A percentile compares a stretch with the other conserved stretches of the same genome.
Conservation (phyloP, 345 rosid species). For the Salix purpurea region DNA sequence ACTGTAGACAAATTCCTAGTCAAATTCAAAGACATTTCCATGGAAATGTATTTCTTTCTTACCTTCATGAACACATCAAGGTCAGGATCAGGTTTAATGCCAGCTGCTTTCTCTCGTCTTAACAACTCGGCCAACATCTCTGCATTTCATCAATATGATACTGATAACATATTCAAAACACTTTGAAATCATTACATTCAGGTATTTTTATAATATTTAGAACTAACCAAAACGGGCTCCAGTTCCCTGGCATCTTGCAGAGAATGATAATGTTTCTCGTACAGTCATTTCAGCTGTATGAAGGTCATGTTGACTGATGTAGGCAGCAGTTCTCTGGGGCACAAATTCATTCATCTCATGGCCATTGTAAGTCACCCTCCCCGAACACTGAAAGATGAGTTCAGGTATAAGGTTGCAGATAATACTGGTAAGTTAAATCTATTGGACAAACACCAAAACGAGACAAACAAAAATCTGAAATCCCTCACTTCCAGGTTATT, state of each 20-base stretch:
- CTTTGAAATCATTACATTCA: neutral
- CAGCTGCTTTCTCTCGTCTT: constrained; percentile 64
- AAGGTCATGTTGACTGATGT: constrained; percentile 56
- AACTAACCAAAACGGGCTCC: constrained; percentile 54
- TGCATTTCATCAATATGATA: constrained; percentile 13
- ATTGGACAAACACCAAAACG: neutral
- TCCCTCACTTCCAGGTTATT: constrained; percentile 39
- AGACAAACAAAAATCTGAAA: neutral
- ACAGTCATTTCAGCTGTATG: constrained; percentile 59
- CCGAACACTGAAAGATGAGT: constrained; percentile 34
- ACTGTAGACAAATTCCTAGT: too few species aligned
- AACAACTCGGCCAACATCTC: constrained; percentile 56
- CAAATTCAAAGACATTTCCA: too few species aligned
- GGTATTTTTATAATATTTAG: too few species aligned
- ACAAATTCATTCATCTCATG: constrained; percentile 47
- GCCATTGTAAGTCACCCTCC: constrained; percentile 58
- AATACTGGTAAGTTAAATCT: too few species aligned
- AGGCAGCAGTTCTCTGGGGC: constrained; percentile 58
- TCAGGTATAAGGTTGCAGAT: too few species aligned
- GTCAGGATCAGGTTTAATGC: constrained; percentile 69
- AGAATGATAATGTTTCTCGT: constrained; percentile 69
- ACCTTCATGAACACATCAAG: constrained; percentile 75
- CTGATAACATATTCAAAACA: neutral
- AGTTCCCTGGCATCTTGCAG: constrained; percentile 57
- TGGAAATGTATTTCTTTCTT: constrained; percentile 28